phyloP scores from a whole-genome alignment of 2,329 filamentous ascomycete species.

The Talaromyces albobiverticillius region DNA sequence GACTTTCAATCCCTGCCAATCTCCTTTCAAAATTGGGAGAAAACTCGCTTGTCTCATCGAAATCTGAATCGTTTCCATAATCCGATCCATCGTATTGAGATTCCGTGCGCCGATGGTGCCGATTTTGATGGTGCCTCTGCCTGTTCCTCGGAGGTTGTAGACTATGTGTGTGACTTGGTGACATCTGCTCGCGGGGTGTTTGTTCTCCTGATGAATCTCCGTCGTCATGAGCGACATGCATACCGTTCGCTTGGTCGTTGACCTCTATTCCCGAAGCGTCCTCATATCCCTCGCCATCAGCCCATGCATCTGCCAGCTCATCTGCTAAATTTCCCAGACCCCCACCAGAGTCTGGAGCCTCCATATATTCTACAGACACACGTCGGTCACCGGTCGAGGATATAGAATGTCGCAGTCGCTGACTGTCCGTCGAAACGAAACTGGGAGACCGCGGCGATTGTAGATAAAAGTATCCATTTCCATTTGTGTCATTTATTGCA shows the following conservation, averaged over 20 bases:
- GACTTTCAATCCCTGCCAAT: constrained; percentile 55
- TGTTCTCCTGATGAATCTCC: constrained; percentile 26
- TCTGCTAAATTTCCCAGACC: constrained; percentile 62
- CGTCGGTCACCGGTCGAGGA: constrained; percentile 34
- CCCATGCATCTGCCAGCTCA: constrained; percentile 61
- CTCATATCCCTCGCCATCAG: constrained; percentile 49
- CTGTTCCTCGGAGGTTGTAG: constrained; percentile 39
- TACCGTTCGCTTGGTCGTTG: constrained; percentile 24
- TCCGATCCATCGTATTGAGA: constrained; percentile 58
- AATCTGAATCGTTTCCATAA: constrained; percentile 56
- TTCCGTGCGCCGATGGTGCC: constrained; percentile 39
- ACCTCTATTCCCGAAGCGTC: constrained; percentile 37
- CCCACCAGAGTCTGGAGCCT: constrained; percentile 30
- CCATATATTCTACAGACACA: constrained; percentile 39
- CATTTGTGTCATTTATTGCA: constrained; percentile 27
- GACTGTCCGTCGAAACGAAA: constrained; percentile 38
- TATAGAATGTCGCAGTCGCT: constrained; percentile 35
- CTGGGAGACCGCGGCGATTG: constrained; percentile 34
- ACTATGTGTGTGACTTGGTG: constrained; percentile 2
- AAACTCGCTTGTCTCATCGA: constrained; percentile 52
- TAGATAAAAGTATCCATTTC: constrained; percentile 32
- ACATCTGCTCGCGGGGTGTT: constrained; percentile 23
- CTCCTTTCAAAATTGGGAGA: constrained; percentile 53
- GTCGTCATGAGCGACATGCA: constrained; percentile 29
- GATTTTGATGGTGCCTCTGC: constrained; percentile 31